Evolutionary conservation across 257 asterid species (phyloP), one percentile per base, ranked within the genome.

Genomic region (Gynochthodes officinalis): DNA sequence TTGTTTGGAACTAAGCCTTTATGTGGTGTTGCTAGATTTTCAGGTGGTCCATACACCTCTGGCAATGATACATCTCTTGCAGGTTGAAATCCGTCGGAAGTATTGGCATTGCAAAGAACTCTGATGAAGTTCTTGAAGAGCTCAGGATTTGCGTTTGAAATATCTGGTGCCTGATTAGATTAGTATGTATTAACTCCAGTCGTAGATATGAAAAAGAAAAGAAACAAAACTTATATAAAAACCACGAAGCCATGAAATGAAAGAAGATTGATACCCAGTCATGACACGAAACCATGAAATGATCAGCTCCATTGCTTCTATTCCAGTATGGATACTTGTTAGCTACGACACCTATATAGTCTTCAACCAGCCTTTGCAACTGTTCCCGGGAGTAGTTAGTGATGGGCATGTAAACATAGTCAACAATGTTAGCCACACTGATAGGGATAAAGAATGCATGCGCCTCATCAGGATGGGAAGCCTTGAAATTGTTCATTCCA

Each of bases 191-290:
- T n/a, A n/a, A n/a, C n/a, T n/a, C n/a, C n/a, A n/a, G n/a, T n/a
- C n/a, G n/a, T n/a, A n/a, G n/a, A n/a, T n/a, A n/a, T n/a, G n/a
- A n/a, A n/a, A n/a, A n/a, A n/a, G n/a, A n/a, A n/a, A n/a, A n/a
- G n/a, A n/a, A n/a, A n/a, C n/a, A n/a, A n/a, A n/a, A n/a, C n/a
- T n/a, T n/a, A n/a, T n/a, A n/a, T n/a, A n/a, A n/a, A n/a, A n/a
- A n/a, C n/a, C n/a, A n/a, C n/a, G n/a, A n/a, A n/a, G n/a, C n/a
- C n/a, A n/a, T n/a, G n/a, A n/a, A n/a, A n/a, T n/a, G n/a, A n/a
- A n/a, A n/a, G n/a, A n/a, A n/a, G n/a, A n/a, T n/a, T 9, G 42
- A 8, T 75, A 76, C 79, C 79, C 79, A 76, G 55, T 76, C 79
- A 69, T 76, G 79, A 66, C 79, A 76, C 12, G 79, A 76, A 52